Percentiles rank a stretch among this genome's conserved stretches.
Evolutionary conservation across 768 basidiomycete species (phyloP).

Genomic region (Tulasnella sp.): DNA sequence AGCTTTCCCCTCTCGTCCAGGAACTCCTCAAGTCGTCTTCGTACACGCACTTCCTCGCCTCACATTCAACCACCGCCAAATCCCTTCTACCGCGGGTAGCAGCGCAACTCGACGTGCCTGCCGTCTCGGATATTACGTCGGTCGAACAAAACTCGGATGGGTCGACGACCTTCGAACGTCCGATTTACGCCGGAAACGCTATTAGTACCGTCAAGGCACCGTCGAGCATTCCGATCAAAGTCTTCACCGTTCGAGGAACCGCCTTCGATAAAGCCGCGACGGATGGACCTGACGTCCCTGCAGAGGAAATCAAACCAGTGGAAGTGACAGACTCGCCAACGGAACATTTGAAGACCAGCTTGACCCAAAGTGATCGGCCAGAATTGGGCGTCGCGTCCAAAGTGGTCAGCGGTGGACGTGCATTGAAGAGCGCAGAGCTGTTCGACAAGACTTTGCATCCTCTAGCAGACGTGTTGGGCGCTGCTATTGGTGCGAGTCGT

Average conservation of each 20-base stretch:
- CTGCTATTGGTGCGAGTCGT: slow-evolving; percentile 95
- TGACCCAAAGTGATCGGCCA: slow-evolving; percentile 88
- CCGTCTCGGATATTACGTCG: slow-evolving; percentile 85
- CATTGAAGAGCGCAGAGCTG: slow-evolving; percentile 91
- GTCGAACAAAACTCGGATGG: slow-evolving; percentile 65
- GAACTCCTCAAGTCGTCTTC: slow-evolving; percentile 57
- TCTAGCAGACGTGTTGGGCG: slow-evolving; percentile 87
- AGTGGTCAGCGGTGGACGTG: slow-evolving; percentile 92
- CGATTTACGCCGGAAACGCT: slow-evolving; percentile 97
- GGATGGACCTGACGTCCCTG: slow-evolving; percentile 54
- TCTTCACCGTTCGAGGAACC: slow-evolving; percentile 92
- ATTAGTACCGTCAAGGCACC: slow-evolving; percentile 85
- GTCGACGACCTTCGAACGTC: slow-evolving; percentile 82
- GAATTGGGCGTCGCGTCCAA: slow-evolving; percentile 83
- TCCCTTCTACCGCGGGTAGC: slow-evolving; percentile 90
- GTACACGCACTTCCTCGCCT: slow-evolving; percentile 88
- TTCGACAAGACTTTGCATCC: slow-evolving; percentile 84
- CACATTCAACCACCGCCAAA: slow-evolving; percentile 89
- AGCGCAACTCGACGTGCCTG: slow-evolving; percentile 81
- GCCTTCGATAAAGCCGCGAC: slow-evolving; percentile 70
- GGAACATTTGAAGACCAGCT: slow-evolving; percentile 64
- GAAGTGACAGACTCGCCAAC: slow-evolving; percentile 55
- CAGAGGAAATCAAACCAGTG: slow-evolving; percentile 60
- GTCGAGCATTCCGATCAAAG: slow-evolving; percentile 74
- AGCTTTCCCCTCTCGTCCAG: slow-evolving; percentile 76